A percentile compares a stretch with the other conserved stretches of the same genome.
These are phyloP conservation scores for Berkeleyomyces rouxiae DNA, from an alignment of 2,329 filamentous ascomycete genomes.

Conservation along the genomic window DNA sequence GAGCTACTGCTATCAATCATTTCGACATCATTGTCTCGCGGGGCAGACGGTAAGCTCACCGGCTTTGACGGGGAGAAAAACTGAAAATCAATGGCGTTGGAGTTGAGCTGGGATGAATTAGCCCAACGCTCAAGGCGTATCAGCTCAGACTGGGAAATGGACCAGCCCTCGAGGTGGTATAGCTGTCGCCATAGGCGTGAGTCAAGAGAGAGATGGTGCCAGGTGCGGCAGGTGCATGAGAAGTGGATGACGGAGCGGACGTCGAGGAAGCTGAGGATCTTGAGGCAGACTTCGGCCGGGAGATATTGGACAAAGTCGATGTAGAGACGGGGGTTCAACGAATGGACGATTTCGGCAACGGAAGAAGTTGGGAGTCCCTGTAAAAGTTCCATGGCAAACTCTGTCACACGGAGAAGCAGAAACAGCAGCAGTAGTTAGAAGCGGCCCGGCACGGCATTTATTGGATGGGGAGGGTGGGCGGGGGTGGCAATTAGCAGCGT, in stretches of 20 bases:
- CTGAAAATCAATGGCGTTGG: constrained; percentile 6
- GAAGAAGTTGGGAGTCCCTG: constrained; percentile 63
- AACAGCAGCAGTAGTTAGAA: not conserved
- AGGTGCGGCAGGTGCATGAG: constrained; percentile 61
- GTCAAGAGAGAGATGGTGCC: constrained; percentile 69
- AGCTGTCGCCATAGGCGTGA: constrained; percentile 71
- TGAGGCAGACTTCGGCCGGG: constrained; percentile 77
- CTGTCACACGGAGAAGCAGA: constrained; percentile 27
- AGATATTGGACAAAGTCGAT: constrained; percentile 81
- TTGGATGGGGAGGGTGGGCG: not conserved
- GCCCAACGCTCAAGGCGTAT: constrained; percentile 17
- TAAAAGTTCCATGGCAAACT: constrained; percentile 64
- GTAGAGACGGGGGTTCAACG: constrained; percentile 68
- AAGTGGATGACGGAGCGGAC: constrained; percentile 64
- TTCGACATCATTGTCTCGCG: not conserved
- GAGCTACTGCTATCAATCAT: constrained; percentile 16
- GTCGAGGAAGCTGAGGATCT: constrained; percentile 75
- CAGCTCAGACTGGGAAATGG: constrained; percentile 49
- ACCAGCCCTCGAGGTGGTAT: constrained; percentile 78
- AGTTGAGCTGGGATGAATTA: constrained; percentile 11
- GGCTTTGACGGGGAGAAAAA: not conserved
- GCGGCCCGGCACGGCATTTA: not conserved
- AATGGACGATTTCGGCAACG: constrained; percentile 64
- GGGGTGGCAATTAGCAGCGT: no score
- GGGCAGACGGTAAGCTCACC: not conserved